Base-by-base conservation (phyloP, 2,329 filamentous ascomycete species). In the Paecilomyces formosus region DNA sequence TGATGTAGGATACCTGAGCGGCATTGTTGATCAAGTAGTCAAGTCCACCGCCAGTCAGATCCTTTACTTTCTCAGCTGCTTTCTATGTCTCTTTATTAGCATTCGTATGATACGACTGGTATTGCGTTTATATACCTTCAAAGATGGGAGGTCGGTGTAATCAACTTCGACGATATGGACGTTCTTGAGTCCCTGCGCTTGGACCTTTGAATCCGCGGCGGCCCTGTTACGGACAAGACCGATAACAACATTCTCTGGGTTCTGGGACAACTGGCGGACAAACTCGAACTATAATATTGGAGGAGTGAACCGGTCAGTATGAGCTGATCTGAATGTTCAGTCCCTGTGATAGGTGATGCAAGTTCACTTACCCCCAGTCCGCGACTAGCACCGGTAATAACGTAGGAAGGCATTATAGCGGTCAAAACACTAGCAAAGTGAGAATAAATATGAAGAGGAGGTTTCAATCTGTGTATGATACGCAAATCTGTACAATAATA, bases 11-110 rank as follows among this genome's bases (percentile, higher is more conserved):
- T 12, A 77, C 60, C 3, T 70, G 63, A 1, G 66, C 82, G 0
- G 73, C 82, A 55, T 85, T 85, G 55, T 76, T 77, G 28, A 85
- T 79, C 5, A 85, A 65, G 60, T 80, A 80, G 66, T 85, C 82
- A 5, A 85, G 57, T 1, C 65, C 59, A 12, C 71, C 64, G 22
- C 63, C 65, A 22, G 64, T 62, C 18, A 67, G 45, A 22, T 33
- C 65, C 8, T 61, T 53, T 6, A 56, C 39, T 8, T 63, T 67
- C 21, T 68, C 61, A 2, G 58, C 60, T 26, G 57, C 62, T 61
- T 18, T n/a, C 35, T 45, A 15, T 8, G 4, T 18, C 6, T 5
- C 5, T 45, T 7, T 18, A 8, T 45, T 45, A 45, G 35, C 13
- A 39, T 15, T 15, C 35, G n/a, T 45, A 7, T 8, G 7, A 45